phyloP scores from a whole-genome alignment of 306 rosid genomes.

The Quercus alba region DNA sequence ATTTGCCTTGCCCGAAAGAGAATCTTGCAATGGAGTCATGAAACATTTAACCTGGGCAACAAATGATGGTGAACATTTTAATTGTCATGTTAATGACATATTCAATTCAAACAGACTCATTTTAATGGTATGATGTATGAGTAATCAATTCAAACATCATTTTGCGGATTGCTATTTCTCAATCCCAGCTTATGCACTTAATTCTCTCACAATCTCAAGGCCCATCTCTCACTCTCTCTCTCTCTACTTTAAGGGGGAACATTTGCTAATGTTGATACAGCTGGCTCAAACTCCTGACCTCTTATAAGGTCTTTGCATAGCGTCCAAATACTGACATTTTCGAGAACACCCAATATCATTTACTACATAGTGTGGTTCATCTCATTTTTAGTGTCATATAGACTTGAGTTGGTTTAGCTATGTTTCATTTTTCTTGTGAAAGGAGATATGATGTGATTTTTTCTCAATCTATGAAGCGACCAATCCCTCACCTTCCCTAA shows the following conservation, averaged over 20 bases:
- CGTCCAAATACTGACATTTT: not conserved
- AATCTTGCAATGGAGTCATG: not conserved
- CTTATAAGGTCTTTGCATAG: not conserved
- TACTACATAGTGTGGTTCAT: not conserved
- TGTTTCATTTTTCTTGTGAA: not conserved
- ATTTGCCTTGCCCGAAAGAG: not conserved
- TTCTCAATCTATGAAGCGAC: not conserved
- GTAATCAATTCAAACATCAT: too few species aligned
- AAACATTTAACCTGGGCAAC: not conserved
- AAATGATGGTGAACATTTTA: not conserved
- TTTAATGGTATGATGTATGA: not conserved
- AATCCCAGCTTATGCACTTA: constrained; percentile 27
- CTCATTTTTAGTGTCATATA: not conserved
- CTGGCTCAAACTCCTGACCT: not conserved
- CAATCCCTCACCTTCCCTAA: not conserved
- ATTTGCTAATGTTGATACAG: not conserved
- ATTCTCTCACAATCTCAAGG: not conserved
- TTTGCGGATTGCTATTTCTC: not conserved
- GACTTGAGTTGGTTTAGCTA: not conserved
- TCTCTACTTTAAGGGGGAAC: not conserved
- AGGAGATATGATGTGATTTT: not conserved
- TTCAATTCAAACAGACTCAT: not conserved
- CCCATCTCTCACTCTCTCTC: not conserved
- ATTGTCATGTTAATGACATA: not conserved
- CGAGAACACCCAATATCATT: not conserved